Percentiles rank a stretch among this genome's conserved stretches.
phyloP scores from a whole-genome alignment of 1,284 basidiomycete species.

The Apiotrichum laibachii region DNA sequence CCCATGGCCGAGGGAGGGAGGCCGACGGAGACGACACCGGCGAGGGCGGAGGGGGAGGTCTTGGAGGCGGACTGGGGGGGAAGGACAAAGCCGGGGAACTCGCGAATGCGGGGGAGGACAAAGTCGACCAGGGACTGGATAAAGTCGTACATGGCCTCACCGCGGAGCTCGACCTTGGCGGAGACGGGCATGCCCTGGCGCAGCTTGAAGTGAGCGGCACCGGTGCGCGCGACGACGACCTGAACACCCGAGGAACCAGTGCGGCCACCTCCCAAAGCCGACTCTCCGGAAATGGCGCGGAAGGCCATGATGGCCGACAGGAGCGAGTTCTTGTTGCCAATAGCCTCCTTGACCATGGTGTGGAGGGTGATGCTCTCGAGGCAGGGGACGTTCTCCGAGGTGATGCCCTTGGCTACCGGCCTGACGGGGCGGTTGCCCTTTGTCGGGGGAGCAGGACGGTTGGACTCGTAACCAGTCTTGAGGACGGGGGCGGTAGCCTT shows the following conservation, averaged over 20 bases:
- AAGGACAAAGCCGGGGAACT: conserved; percentile 82
- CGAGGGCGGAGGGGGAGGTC: conserved; percentile 67
- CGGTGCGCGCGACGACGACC: conserved; percentile 72
- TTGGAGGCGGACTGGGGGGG: conserved; percentile 57
- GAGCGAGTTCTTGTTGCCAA: conserved; percentile 71
- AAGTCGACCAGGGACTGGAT: conserved; percentile 85
- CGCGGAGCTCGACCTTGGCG: conserved; percentile 84
- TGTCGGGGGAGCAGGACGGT: conserved; percentile 45
- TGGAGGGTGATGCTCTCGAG: conserved; percentile 84
- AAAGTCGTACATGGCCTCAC: conserved; percentile 91
- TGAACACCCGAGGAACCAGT: conserved; percentile 72
- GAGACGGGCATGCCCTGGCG: conserved; percentile 79
- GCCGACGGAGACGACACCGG: conserved; percentile 86
- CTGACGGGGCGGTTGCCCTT: conserved; percentile 45
- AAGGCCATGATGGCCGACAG: conserved; percentile 82
- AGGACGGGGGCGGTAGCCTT: conserved; percentile 31
- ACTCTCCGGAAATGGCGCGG: conserved; percentile 82
- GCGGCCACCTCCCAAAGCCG: conserved; percentile 64
- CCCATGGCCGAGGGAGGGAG: conserved; percentile 79
- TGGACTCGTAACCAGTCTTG: conserved; percentile 48
- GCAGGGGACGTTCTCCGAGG: conserved; percentile 65
- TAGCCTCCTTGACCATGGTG: conserved; percentile 75
- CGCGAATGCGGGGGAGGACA: conserved; percentile 86
- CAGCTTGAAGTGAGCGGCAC: conserved; percentile 79
- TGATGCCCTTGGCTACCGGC: conserved; percentile 54